Conservation (phyloP, 2,329 filamentous ascomycete genomes). For the Diaporthe sp. region DNA sequence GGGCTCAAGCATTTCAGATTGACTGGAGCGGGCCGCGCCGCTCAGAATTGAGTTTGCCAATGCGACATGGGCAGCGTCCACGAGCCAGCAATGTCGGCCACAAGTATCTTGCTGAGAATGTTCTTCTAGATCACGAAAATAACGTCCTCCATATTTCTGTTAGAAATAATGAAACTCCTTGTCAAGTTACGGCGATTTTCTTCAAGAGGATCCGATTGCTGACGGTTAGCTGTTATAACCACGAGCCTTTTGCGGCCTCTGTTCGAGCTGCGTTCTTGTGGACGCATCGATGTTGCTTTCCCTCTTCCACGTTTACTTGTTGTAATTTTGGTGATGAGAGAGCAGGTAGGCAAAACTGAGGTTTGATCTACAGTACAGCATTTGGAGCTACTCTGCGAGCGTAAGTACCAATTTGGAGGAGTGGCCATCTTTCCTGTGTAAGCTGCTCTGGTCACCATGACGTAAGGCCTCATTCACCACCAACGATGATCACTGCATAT, state of each 20-base stretch:
- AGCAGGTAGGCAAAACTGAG: neutral
- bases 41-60: neutral
- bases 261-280: neutral
- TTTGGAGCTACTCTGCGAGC: neutral
- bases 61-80: neutral
- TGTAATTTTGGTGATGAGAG: too few species aligned
- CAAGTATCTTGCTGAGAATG: neutral
- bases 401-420: neutral
- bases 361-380: neutral
- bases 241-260: neutral
- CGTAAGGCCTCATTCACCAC: constrained; percentile 24
- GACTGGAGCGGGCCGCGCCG: constrained; percentile 9
- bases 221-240: neutral
- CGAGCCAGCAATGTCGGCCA: neutral
- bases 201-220: neutral
- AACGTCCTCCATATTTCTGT: neutral
- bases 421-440: neutral
- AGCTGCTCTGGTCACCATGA: constrained; percentile 33
- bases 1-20: neutral
- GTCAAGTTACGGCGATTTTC: neutral
- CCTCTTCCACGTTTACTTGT: too few species aligned
- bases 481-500: constrained; percentile 8
- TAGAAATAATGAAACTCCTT: neutral
- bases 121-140: too few species aligned
- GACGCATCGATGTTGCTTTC: too few species aligned